phyloP scores from a whole-genome alignment of 768 basidiomycete species.

The Pluteus cervinus region DNA sequence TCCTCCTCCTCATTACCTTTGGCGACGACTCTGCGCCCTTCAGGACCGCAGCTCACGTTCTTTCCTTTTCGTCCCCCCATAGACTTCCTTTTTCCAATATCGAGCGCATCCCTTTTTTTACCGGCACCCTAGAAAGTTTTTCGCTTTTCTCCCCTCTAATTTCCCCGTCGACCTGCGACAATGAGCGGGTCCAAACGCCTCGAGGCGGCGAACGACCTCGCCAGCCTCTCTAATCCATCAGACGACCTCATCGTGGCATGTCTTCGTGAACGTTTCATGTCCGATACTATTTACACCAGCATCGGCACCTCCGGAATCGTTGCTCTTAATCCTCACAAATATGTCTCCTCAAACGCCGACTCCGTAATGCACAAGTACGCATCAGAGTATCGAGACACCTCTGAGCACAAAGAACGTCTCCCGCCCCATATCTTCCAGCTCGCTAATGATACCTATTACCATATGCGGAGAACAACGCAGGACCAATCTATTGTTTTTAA shows the following conservation, averaged over 20 bases:
- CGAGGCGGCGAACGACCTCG: conserved; percentile 68
- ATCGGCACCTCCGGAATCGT: conserved; percentile 71
- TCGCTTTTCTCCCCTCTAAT: no score
- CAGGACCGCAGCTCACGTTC: conserved; percentile 7
- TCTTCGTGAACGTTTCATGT: conserved; percentile 82
- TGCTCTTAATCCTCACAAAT: conserved; percentile 92
- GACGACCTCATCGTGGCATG: conserved; percentile 85
- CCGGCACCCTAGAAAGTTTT: no score
- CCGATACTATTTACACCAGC: conserved; percentile 74
- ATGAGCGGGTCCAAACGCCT: conserved; percentile 60
- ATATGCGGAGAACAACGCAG: conserved; percentile 90
- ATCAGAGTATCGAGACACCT: conserved; percentile 74
- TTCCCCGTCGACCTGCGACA: no score
- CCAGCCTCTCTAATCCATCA: conserved; percentile 56
- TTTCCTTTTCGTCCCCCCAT: conserved; percentile 3
- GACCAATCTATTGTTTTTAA: conserved; percentile 87
- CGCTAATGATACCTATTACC: conserved; percentile 89
- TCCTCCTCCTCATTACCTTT: not conserved
- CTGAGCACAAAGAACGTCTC: conserved; percentile 49
- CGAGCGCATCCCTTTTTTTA: no score
- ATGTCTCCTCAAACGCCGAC: conserved; percentile 79
- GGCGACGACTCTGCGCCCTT: conserved; percentile 4
- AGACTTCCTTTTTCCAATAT: no score
- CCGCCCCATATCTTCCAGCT: conserved; percentile 91
- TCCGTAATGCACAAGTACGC: conserved; percentile 81